phyloP scores from a whole-genome alignment of 768 basidiomycete species.

The Dentipellis sp. region DNA sequence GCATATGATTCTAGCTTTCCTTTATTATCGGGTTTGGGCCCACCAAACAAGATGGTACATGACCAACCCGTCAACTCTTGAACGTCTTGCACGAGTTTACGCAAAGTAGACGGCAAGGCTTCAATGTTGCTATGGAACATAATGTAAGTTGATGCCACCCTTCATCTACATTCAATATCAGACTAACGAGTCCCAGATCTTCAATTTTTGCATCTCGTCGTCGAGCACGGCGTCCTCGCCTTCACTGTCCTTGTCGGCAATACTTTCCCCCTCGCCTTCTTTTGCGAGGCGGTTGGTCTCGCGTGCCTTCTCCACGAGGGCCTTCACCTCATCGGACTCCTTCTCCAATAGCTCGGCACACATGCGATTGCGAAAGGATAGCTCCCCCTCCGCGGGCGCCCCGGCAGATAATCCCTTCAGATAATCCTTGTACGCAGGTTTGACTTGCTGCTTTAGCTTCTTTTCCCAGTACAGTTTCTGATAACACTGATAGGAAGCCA shows the following conservation, averaged over 20 bases:
- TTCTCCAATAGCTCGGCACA: not conserved
- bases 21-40: not conserved
- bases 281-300: not conserved
- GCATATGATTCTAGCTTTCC: not conserved
- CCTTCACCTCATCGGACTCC: not conserved
- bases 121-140: not conserved
- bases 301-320: not conserved
- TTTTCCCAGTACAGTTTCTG: not conserved
- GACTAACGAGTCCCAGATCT: not conserved
- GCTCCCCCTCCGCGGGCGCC: not conserved
- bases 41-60: not conserved
- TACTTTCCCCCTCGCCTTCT: not conserved
- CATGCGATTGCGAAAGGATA: not conserved
- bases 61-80: not conserved
- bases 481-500: not conserved
- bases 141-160: not conserved
- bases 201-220: not conserved
- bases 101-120: not conserved
- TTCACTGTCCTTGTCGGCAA: not conserved
- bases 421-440: not conserved
- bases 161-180: not conserved
- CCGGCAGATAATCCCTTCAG: not conserved
- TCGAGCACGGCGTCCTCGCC: not conserved
- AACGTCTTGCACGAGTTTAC: not conserved
- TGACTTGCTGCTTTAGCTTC: not conserved